A percentile compares a stretch with the other conserved stretches of the same genome.
Evolutionary conservation across 2,329 filamentous ascomycete genomes (phyloP).

Genomic region (Fusarium anguioides): DNA sequence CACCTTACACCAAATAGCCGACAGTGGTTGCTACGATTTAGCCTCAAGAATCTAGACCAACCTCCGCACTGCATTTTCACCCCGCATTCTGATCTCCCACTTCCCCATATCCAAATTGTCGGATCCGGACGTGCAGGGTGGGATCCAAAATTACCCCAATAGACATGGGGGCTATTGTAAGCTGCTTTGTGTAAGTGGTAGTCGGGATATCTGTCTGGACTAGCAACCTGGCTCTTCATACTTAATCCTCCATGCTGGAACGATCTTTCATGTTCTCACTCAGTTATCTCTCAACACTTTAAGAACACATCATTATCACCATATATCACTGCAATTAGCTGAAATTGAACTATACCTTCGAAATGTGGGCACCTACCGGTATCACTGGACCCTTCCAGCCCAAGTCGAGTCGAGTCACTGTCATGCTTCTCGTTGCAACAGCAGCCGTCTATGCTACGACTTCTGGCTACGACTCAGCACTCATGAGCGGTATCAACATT

Average conservation of each 20-base stretch:
- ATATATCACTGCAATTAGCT: background rate
- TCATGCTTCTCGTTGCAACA: background rate
- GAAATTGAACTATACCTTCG: accelerated
- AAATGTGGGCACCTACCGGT: background rate
- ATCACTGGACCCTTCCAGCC: background rate
- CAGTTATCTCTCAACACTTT: background rate
- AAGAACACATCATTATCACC: accelerated
- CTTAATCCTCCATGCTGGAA: background rate
- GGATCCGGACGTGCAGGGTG: too few species aligned
- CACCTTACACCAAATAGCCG: too few species aligned
- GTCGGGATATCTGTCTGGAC: background rate
- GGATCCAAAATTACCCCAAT: background rate
- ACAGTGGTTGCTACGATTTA: background rate
- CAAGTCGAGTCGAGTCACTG: background rate
- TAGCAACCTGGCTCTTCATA: background rate
- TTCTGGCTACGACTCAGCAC: background rate
- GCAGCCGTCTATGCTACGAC: background rate
- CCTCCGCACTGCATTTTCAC: background rate
- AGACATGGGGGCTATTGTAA: background rate
- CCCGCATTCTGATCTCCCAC: background rate
- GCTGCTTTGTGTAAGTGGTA: background rate
- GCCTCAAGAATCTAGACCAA: background rate
- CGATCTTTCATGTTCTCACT: background rate
- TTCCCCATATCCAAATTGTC: background rate
- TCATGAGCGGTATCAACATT: slow-evolving; percentile 1